Evolutionary conservation across 1,284 basidiomycete genomes (phyloP).

Genomic region (Ceratobasidium sp.): DNA sequence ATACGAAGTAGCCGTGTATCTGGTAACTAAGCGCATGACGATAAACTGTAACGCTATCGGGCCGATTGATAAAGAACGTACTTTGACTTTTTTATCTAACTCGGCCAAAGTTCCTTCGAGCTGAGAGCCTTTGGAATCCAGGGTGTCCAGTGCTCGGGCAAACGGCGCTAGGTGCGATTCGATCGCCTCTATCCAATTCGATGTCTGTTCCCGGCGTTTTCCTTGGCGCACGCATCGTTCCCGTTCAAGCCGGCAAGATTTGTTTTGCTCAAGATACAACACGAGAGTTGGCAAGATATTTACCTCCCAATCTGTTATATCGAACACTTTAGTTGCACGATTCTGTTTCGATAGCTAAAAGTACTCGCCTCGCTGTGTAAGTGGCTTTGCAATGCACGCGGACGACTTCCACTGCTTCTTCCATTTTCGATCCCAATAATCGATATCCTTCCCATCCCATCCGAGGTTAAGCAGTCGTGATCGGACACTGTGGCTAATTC

Average conservation of each 20-base stretch:
- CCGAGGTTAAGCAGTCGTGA: constrained; percentile 16
- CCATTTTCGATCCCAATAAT: background rate
- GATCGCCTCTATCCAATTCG: background rate
- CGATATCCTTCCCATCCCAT: background rate
- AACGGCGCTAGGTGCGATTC: background rate
- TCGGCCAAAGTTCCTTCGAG: no score
- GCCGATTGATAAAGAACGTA: no score
- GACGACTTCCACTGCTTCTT: constrained; percentile 8
- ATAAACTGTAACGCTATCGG: no score
- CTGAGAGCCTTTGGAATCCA: background rate
- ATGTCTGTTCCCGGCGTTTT: background rate
- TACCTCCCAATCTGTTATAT: background rate
- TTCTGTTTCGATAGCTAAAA: background rate
- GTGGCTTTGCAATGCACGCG: background rate
- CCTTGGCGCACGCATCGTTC: background rate
- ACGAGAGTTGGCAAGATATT: background rate
- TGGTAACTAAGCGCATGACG: background rate
- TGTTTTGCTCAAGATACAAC: background rate
- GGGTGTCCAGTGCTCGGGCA: background rate
- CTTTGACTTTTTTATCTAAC: no score
- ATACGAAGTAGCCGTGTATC: background rate
- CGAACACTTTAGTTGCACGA: background rate
- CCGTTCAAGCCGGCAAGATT: background rate
- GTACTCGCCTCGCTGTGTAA: background rate
- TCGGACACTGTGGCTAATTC: background rate